A percentile compares a stretch with the other conserved stretches of the same genome.
These are phyloP conservation scores for Schizonepeta tenuifolia DNA, from an alignment of 257 asterid species.

Conservation along the genomic window DNA sequence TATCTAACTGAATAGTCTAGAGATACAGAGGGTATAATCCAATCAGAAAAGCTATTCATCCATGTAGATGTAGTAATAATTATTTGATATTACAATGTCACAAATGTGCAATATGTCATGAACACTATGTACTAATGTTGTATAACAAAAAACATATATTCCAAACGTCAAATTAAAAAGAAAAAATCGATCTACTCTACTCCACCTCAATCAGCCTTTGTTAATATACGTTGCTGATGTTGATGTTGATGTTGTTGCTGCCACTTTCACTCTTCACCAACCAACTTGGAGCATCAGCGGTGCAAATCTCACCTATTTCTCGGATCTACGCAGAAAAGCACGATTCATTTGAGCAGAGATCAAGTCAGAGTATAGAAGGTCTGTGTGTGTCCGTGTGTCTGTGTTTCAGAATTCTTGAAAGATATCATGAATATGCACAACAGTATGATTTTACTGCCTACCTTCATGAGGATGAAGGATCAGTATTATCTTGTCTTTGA, in stretches of 20 bases:
- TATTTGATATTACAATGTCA: too few species aligned
- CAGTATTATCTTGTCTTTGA: background rate
- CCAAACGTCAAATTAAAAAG: background rate
- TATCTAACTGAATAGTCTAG: too few species aligned
- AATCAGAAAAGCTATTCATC: too few species aligned
- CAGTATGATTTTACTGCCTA: background rate
- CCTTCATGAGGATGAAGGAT: constrained; percentile 24
- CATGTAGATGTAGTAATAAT: too few species aligned
- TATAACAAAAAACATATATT: background rate
- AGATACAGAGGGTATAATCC: too few species aligned
- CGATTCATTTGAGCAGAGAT: too few species aligned
- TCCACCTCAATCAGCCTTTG: background rate
- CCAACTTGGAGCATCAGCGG: too few species aligned
- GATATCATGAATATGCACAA: background rate
- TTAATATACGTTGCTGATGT: too few species aligned
- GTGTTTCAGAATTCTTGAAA: background rate
- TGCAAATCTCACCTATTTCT: too few species aligned
- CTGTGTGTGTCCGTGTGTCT: too few species aligned
- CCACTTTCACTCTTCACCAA: constrained; percentile 5
- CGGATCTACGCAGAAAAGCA: background rate
- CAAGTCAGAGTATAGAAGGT: too few species aligned
- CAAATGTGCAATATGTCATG: too few species aligned
- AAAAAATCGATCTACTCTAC: background rate
- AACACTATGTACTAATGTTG: background rate
- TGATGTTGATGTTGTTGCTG: constrained; percentile 17